Evolutionary conservation across 108 stramenopile species (phyloP).

Genomic region (Skeletonema tropicum): DNA sequence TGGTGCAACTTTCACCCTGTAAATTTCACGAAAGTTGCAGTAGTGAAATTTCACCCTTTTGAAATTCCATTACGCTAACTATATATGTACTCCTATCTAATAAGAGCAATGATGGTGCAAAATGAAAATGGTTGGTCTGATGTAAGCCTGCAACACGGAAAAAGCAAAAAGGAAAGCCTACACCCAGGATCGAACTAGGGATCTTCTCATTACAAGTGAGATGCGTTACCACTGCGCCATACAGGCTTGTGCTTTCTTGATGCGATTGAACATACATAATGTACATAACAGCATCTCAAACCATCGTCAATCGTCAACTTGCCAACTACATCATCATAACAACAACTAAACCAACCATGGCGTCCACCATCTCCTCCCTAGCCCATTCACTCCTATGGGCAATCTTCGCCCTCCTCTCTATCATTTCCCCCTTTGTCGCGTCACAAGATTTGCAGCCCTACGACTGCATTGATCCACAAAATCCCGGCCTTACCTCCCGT

Average conservation of each 20-base stretch:
- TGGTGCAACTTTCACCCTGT: too few relatives aligned
- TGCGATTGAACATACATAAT: too few relatives aligned
- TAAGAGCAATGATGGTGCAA: too few relatives aligned
- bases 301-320: too few relatives aligned
- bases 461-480: slow-evolving; percentile 31
- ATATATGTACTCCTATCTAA: too few relatives aligned
- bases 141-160: too few relatives aligned
- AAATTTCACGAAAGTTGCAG: too few relatives aligned
- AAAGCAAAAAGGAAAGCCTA: slow-evolving; percentile 24
- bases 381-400: background rate
- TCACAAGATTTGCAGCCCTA: background rate
- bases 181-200: slow-evolving; percentile 64
- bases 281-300: too few relatives aligned
- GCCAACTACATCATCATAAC: too few relatives aligned
- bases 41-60: too few relatives aligned
- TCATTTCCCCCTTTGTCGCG: background rate
- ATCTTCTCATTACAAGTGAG: slow-evolving; percentile 80
- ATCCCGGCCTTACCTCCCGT: slow-evolving; percentile 13
- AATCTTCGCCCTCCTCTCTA: background rate
- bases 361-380: background rate
- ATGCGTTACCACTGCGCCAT: slow-evolving; percentile 75
- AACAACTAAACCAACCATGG: background rate
- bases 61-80: too few relatives aligned
- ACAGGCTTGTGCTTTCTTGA: slow-evolving; percentile 47
- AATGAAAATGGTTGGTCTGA: too few relatives aligned